Conservation (phyloP, 345 rosid genomes). For the Triadica sebifera region DNA sequence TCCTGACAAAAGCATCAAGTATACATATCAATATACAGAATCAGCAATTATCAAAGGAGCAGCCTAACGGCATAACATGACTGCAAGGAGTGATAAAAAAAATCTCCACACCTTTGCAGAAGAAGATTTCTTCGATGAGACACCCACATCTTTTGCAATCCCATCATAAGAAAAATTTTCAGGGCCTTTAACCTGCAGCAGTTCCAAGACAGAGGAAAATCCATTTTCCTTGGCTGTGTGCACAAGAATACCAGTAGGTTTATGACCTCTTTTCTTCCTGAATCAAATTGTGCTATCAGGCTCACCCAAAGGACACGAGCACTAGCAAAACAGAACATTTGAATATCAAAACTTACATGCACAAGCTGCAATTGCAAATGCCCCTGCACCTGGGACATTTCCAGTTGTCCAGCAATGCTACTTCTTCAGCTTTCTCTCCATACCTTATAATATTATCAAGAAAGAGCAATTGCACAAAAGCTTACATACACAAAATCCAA, state of each 20-base stretch:
- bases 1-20: slow-evolving; percentile 43
- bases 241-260: slow-evolving; percentile 66
- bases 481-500: background rate
- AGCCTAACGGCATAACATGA: background rate
- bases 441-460: slow-evolving; percentile 43
- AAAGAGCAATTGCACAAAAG: background rate
- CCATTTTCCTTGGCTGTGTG: slow-evolving; percentile 64
- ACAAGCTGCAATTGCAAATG: slow-evolving; percentile 77
- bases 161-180: slow-evolving; percentile 29
- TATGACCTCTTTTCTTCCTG: slow-evolving; percentile 75
- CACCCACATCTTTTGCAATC: slow-evolving; percentile 17
- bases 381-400: slow-evolving; percentile 76
- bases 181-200: slow-evolving; percentile 47
- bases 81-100: background rate
- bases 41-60: slow-evolving; percentile 6
- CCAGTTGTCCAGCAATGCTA: slow-evolving; percentile 50
- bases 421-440: slow-evolving; percentile 63
- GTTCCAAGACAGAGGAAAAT: slow-evolving; percentile 64
- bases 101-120: slow-evolving; percentile 29
- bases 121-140: slow-evolving; percentile 30
- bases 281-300: slow-evolving; percentile 15
- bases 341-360: slow-evolving; percentile 52
- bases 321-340: background rate
- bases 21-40: background rate
- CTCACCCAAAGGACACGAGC: background rate